These are phyloP conservation scores for Paracoccidioides brasiliensis DNA, from an alignment of 2,329 filamentous ascomycete genomes.

Conservation along the genomic window DNA sequence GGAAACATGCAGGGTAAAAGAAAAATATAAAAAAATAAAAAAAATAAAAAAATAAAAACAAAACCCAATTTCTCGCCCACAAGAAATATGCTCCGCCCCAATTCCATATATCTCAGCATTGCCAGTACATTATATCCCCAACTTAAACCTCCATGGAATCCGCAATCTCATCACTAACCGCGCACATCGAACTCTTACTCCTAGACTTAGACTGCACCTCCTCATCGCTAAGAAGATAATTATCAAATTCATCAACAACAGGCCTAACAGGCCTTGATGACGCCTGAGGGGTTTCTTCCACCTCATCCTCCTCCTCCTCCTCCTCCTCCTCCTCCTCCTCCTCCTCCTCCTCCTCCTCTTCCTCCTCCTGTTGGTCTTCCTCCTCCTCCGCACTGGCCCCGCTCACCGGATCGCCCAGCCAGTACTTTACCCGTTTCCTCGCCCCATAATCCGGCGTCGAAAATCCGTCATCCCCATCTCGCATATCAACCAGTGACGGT, in stretches of 20 bases:
- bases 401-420: constrained; percentile 57
- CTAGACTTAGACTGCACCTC: constrained; percentile 26
- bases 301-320: constrained; percentile 12
- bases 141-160: constrained; percentile 40
- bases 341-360: constrained; percentile 8
- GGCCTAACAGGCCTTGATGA: constrained; percentile 14
- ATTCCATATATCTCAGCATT: too few relatives aligned
- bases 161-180: constrained; percentile 41
- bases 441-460: constrained; percentile 44
- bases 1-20: background rate
- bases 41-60: background rate
- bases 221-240: constrained; percentile 34
- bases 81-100: background rate
- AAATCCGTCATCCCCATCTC: constrained; percentile 37
- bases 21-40: background rate
- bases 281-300: constrained; percentile 11
- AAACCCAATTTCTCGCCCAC: background rate
- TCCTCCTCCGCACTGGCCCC: constrained; percentile 24
- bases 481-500: constrained; percentile 30
- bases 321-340: constrained; percentile 17
- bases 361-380: constrained; percentile 18
- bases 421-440: constrained; percentile 73
- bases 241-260: constrained; percentile 29
- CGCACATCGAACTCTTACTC: constrained; percentile 35
- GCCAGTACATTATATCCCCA: background rate